Base-by-base conservation (phyloP, 2,329 filamentous ascomycete species). In the Waltergamsia citrina region DNA sequence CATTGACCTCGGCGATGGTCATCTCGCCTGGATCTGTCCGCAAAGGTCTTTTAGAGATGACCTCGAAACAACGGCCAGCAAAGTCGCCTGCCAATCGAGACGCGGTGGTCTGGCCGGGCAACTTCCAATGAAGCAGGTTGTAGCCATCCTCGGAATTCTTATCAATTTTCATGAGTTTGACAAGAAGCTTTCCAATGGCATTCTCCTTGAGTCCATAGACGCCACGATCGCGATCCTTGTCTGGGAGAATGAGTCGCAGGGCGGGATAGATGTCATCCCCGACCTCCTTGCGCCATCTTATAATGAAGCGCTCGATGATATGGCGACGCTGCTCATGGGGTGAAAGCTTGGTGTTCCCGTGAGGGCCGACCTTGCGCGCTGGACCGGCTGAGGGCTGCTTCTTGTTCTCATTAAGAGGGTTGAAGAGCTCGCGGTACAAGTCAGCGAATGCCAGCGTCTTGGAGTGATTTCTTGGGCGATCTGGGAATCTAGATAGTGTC, bases 141-240 rank as follows among this genome's bases (percentile, higher is more conserved):
- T 81, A 81, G 0, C 81, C 90, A 61, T 96, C 90, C 42, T 94
- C 85, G 0, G 86, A 93, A 47, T 88, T 80, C 48, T 81, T 85
- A 61, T 88, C 81, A 47, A 98, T 94, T 51, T 88, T 90, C 67
- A 94, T 81, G 25, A 94, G 71, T 52, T 87, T 90, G 38, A 95
- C 84, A n/a, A 96, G 66, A 15, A 96, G 62, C 52, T 87, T 94
- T 8, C 81, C 90, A 39, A 98, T 87, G 5, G 80, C 75, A 52
- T 82, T 88, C 62, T 98, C 92, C 52, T 96, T 96, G 26, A 98
- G 66, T 1, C 90, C 86, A 49, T 96, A 98, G 65, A 94, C 87
- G 14, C 83, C 82, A 31, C 92, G 76, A 49, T 96, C 87, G 25
- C 87, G 77, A 51, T 98, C 92, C 52, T 94, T 93, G 48, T 93